Base-by-base conservation (phyloP, 805 yeast species). In the Scheffersomyces amazonensis region DNA sequence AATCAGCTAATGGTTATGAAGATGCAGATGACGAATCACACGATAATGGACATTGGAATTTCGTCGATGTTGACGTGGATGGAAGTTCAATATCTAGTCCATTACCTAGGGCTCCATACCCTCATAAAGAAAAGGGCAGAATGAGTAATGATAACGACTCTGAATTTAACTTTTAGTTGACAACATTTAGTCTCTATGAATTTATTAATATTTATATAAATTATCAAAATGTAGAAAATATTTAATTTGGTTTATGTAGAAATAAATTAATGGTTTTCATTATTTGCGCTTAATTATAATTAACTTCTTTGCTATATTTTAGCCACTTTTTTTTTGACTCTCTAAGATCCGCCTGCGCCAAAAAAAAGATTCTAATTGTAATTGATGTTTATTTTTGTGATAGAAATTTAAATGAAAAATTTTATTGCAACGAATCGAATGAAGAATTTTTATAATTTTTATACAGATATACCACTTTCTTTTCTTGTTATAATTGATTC, bases 151-250 rank as follows among this genome's bases (percentile, higher is more conserved):
- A 35, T 27, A 31, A 34, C 11, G 23, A 25, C 6, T 24, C 31
- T 19, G 37, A 35, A 16, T 35, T 35, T 15, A 28, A 35, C 12
- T 35, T 35, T 16, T 35, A 34, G 28, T 7, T 16, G 5, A 12
- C 17, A 16, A 4, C 16, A 16, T n/a, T 19, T 31, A 5, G 17
- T 20, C 11, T 16, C 11, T 6, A 12, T 20, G 5, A 7, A 9
- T 24, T 24, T 11, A 24, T 24, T 24, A 9, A 24, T 24, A 24
- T 24, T 21, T 21, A 21, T 9, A 22, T 17, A 11, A 30, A 9
- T 16, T 8, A 12, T n/a, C 24, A 22, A 10, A 20, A 41, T 41
- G 45, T 21, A 21, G 23, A 8, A 8, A 21, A 10, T 21, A 8
- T 8, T 21, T 7, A 8, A 7, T 21, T 21, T 21, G 10, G 10